Conservation (phyloP, 495 filamentous ascomycete species). For the Xeromyces bisporus region DNA sequence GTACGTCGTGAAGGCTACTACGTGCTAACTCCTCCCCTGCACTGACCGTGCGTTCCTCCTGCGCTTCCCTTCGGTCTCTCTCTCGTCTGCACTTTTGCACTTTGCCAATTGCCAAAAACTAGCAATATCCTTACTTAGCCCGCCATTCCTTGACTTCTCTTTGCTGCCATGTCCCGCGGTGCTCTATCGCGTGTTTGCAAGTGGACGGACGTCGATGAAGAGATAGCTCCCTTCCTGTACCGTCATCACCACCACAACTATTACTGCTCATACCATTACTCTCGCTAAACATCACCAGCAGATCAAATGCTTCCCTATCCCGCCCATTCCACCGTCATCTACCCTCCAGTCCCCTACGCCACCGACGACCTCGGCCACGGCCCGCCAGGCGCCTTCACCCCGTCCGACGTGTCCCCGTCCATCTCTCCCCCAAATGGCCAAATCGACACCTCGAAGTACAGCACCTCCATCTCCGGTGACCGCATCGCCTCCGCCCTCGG, state of each 20-base stretch:
- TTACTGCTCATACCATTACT: no score
- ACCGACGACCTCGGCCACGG: slow-evolving; percentile 26
- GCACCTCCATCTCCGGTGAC: slow-evolving; percentile 27
- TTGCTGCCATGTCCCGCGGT: no score
- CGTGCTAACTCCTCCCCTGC: slow-evolving; percentile 1
- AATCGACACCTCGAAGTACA: slow-evolving; percentile 31
- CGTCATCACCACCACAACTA: no score
- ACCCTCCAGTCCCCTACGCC: slow-evolving; percentile 28
- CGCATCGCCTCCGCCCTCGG: slow-evolving; percentile 23
- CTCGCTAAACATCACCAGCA: slow-evolving; percentile 23
- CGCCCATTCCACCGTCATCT: slow-evolving; percentile 26
- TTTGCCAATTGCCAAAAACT: no score
- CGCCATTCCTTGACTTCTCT: no score
- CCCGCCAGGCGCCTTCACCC: slow-evolving; percentile 21
- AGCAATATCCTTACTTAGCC: no score
- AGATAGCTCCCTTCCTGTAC: no score
- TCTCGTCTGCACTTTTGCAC: no score
- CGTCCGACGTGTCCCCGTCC: slow-evolving; percentile 31
- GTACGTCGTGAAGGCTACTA: no score
- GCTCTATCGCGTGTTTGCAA: no score
- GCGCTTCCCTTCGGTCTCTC: slow-evolving; percentile 6
- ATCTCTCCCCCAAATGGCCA: slow-evolving; percentile 32
- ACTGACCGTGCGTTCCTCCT: slow-evolving; percentile 8
- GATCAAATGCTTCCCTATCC: slow-evolving; percentile 31
- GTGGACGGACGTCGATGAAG: no score